Evolutionary conservation across 2,329 filamentous ascomycete species (phyloP).

Genomic region (Zopfia rhizophila): DNA sequence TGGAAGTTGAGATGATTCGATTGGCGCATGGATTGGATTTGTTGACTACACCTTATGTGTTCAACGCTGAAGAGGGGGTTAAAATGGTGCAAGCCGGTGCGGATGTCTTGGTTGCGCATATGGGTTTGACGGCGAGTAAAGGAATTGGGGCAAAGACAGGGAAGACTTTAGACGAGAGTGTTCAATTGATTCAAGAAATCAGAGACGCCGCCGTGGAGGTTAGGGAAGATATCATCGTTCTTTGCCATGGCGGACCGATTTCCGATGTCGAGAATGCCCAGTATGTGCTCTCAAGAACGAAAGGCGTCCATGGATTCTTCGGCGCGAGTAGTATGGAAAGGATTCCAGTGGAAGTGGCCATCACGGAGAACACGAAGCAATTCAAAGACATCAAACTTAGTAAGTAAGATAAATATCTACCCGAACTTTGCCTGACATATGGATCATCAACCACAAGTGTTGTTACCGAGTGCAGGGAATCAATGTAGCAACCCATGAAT

Average conservation of each 20-base stretch:
- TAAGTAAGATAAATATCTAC: constrained; percentile 2
- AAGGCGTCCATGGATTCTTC: constrained; percentile 76
- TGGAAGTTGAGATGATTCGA: constrained; percentile 74
- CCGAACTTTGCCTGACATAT: too few relatives aligned
- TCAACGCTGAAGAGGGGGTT: constrained; percentile 69
- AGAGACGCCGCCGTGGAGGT: constrained; percentile 67
- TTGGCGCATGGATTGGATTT: constrained; percentile 69
- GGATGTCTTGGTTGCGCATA: constrained; percentile 74
- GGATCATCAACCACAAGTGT: too few relatives aligned
- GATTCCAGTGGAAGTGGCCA: constrained; percentile 73
- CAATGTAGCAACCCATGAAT: too few relatives aligned
- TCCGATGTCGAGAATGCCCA: constrained; percentile 71
- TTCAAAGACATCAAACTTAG: constrained; percentile 59
- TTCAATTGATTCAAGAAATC: constrained; percentile 70
- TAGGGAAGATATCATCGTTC: constrained; percentile 69
- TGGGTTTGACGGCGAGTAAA: constrained; percentile 73
- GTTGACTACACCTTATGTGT: constrained; percentile 76
- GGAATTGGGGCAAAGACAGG: constrained; percentile 72
- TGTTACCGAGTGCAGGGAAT: too few relatives aligned
- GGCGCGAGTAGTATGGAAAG: constrained; percentile 77
- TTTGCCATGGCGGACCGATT: constrained; percentile 78
- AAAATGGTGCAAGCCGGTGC: constrained; percentile 73
- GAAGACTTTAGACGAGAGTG: constrained; percentile 72
- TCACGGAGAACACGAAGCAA: constrained; percentile 65
- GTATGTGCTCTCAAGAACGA: constrained; percentile 69